Evolutionary conservation across 1,284 basidiomycete species (phyloP), one percentile per base, ranked within the genome.

Genomic region (Ustilago xerochloae): DNA sequence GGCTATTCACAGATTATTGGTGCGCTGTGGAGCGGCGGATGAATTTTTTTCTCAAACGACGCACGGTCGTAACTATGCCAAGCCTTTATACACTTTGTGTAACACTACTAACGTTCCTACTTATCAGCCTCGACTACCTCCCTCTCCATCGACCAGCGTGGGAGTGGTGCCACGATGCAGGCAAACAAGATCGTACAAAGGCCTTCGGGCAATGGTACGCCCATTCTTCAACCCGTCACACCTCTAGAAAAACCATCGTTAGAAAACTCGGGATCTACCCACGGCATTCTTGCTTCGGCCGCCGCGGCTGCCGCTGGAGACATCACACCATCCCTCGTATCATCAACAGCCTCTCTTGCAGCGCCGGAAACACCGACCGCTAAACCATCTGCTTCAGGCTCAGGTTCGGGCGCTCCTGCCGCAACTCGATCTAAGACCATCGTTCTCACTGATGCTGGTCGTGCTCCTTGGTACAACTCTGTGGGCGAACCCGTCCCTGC

Each of bases 401-500:
- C 67, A 0, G 49, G 47, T 2, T 52, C 67, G 0, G 58, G 46
- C 24, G 22, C 70, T 0, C 58, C 52, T 28, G 36, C 66, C 1
- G 56, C 60, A 2, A 77, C 69, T 52, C 53, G 70, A 28, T 65
- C 66, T 43, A 77, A 78, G 50, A 79, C 68, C 45, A 64, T 77
- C 47, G 73, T 79, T 6, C 69, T 78, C 32, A 63, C 77, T 28
- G 75, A 79, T n/a, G 77, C 78, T 0, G 79, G 79, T 12, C 63
- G 86, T 35, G 84, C 86, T 12, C 86, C 87, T 1, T 87, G 87
- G 87, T 87, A 83, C 88, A 92, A 77, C 88, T 91, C 80, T 88
- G 92, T 86, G 90, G 94, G 94, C 89, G 87, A 84, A 84, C 81
- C 79, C 35, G 70, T 84, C 2, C 81, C 83, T 39, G 74, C 79